Evolutionary conservation across 2,329 filamentous ascomycete species (phyloP), one percentile per base, ranked within the genome.

Genomic region (Phialophora tarda): DNA sequence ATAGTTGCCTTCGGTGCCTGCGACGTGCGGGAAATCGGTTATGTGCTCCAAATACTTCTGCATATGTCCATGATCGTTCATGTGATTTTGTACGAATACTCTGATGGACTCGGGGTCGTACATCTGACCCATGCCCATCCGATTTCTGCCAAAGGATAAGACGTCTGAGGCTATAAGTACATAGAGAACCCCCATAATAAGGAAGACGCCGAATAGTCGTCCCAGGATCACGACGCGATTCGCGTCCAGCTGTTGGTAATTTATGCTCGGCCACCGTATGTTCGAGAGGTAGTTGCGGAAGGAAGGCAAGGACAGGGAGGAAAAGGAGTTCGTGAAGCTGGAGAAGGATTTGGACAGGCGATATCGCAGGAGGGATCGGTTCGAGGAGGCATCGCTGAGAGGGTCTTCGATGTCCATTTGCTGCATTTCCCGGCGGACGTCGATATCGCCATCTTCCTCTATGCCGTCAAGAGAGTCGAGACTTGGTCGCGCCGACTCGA

Each of bases 1-100:
- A 73, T 90, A 93, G 79, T 96, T 94, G 56, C 95, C 95, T 80
- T 97, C 90, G 2, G 93, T 96, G n/a, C 95, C 95, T 1, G 92
- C 95, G 69, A 98, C 84, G 78, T 98, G 95, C 68, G 95, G 91
- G 76, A 91, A 97, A 63, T 86, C 86, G 4, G 92, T 94, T 69
- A 94, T 88, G 74, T 93, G 90, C 73, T 86, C 82, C 66, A 97
- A 80, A 65, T 91, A 91, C 48, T 91, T 88, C 69, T 88, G 85
- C 76, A 95, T 90, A 59, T 85, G 83, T 66, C 84, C 83, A 32
- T 67, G 62, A 62, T 86, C 82, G 74, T 96, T 89, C 71, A 96
- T 86, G 72, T 87, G 88, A 57, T 84, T 83, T 77, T 95, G 88
- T 28, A 96, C 85, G 78, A 90, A 91, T 65, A 86, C 82, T 63